Base-by-base conservation (phyloP, 495 filamentous ascomycete genomes). In the Xeromyces bisporus region DNA sequence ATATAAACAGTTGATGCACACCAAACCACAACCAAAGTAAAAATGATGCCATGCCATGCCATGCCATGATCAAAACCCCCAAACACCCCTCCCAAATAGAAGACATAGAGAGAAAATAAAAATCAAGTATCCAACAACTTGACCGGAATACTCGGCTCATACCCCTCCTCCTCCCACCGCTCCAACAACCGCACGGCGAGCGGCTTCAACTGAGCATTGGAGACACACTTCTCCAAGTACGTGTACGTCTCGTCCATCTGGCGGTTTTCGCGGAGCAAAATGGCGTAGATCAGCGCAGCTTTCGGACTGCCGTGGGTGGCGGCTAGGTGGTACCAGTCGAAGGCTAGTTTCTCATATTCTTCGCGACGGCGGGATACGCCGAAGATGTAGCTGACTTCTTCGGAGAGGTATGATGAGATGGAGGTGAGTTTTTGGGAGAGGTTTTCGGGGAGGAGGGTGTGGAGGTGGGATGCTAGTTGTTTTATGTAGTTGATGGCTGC, bases 291-390 rank as follows among this genome's bases (percentile, higher is more conserved):
- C 13, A 38, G 18, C n/a, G 29, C 30, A 16, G 36, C 32, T 8
- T 24, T 26, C 1, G 0, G 9, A 7, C 42, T 18, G 7, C 32
- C 33, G 17, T 32, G 25, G 1, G 13, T 6, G 7, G 11, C 29
- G 1, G 46, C 49, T 15, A 53, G 24, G 7, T 39, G 15, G 27
- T 56, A 58, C 56, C 55, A 63, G 7, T 56, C 39, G 2, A 38
- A 11, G 3, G 59, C 51, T 3, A 54, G 26, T 2, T 15, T 17
- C 12, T 39, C 42, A 26, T 56, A 63, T 2, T 50, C 37, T 12
- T 32, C 10, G 0, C 31, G 39, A 1, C 37, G 25, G 26, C 10
- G 31, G 7, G 28, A 13, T 7, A 11, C 9, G 4, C 31, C 31
- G 25, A 40, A n/a, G 26, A 27, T 12, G 41, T 26, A 2, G 34